Conservation (phyloP, 192 early-diverging fungal species). For the Allomyces arbusculus region DNA sequence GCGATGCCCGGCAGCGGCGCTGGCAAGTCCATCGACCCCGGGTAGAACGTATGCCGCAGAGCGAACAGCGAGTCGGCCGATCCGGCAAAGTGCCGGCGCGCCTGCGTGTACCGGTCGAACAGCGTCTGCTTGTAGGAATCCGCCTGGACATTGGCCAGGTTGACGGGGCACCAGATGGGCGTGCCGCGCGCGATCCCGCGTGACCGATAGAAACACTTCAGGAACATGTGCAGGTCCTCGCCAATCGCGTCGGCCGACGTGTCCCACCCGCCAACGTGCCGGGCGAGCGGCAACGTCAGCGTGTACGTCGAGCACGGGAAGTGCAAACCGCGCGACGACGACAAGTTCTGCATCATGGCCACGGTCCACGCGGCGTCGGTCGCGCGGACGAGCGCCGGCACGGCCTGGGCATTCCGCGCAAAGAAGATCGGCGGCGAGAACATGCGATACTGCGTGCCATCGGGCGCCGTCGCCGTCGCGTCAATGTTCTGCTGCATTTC, state of each 20-base stretch:
- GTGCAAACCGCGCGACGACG: constrained; percentile 29
- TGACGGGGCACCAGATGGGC: constrained; percentile 50
- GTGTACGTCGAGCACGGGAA: constrained; percentile 61
- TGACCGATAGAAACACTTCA: constrained; percentile 58
- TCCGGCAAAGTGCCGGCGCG: constrained; percentile 51
- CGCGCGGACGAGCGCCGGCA: constrained; percentile 47
- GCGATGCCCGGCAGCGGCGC: constrained; percentile 1
- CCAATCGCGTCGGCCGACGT: constrained; percentile 54
- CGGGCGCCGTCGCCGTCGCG: constrained; percentile 12
- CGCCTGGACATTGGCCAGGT: constrained; percentile 35
- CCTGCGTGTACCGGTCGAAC: constrained; percentile 43
- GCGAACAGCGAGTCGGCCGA: constrained; percentile 47
- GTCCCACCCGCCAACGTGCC: constrained; percentile 56
- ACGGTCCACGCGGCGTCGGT: constrained; percentile 59
- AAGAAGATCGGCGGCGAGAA: constrained; percentile 29
- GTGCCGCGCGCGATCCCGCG: constrained; percentile 38
- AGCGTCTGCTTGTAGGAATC: constrained; percentile 27
- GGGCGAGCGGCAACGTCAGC: constrained; percentile 47
- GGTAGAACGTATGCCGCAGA: constrained; percentile 11
- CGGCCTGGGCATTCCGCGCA: constrained; percentile 37
- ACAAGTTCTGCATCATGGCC: constrained; percentile 50
- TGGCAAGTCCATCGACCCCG: constrained; percentile 1
- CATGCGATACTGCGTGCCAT: constrained; percentile 20
- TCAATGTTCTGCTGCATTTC: constrained; percentile 10
- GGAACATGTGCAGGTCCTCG: constrained; percentile 68